Conservation (phyloP, 495 filamentous ascomycete genomes). For the Halenospora varia region DNA sequence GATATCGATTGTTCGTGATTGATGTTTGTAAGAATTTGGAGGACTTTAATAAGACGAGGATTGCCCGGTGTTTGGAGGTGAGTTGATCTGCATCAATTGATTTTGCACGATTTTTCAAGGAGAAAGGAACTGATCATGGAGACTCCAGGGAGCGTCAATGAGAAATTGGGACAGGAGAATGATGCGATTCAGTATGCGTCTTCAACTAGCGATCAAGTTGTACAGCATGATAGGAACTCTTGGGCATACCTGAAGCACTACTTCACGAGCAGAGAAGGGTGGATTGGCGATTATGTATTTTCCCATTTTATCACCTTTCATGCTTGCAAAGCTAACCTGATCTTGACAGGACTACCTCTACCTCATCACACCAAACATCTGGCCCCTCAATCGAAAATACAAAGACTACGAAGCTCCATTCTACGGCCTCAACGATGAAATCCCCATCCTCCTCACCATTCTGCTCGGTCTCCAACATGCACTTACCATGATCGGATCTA, state of each 20-base stretch:
- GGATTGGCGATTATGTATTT: conserved; percentile 35
- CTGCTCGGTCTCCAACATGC: conserved; percentile 37
- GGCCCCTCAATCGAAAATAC: conserved; percentile 32
- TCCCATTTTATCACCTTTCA: background rate
- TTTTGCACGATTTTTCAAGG: background rate
- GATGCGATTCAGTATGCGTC: conserved; percentile 13
- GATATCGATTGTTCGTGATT: background rate
- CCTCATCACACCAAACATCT: conserved; percentile 40
- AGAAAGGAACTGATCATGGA: conserved; percentile 11
- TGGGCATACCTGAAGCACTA: conserved; percentile 33
- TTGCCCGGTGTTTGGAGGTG: background rate
- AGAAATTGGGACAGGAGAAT: conserved; percentile 17
- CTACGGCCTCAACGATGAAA: conserved; percentile 35
- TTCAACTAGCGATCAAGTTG: conserved; percentile 3
- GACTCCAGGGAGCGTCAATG: conserved; percentile 12
- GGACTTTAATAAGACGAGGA: background rate
- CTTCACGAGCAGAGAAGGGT: conserved; percentile 31
- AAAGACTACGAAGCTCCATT: conserved; percentile 36
- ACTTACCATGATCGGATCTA: conserved; percentile 29
- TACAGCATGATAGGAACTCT: background rate
- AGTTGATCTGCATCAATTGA: background rate
- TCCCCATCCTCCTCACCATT: conserved; percentile 32
- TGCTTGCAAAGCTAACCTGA: background rate
- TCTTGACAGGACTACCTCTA: conserved; percentile 32
- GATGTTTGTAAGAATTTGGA: background rate